These are phyloP conservation scores for Metschnikowia corniflorae DNA, from an alignment of 805 yeast species.

Conservation along the genomic window DNA sequence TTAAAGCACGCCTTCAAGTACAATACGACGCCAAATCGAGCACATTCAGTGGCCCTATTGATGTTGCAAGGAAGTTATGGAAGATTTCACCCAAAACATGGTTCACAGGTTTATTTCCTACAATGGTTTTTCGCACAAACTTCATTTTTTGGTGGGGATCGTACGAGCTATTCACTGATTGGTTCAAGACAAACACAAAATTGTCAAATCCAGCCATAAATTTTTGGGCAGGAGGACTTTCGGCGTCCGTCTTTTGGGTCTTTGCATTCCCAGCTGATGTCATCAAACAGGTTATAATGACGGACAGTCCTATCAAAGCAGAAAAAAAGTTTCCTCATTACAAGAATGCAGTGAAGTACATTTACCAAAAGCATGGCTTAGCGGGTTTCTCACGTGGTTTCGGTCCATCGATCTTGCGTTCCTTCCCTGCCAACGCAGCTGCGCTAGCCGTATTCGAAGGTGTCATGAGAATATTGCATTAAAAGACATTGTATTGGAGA, in stretches of 20 bases:
- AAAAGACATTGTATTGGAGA: no score
- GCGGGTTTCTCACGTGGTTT: constrained; percentile 79
- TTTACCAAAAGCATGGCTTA: constrained; percentile 57
- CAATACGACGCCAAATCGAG: constrained; percentile 77
- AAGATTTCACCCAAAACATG: constrained; percentile 52
- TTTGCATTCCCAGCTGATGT: constrained; percentile 89
- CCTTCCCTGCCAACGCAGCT: constrained; percentile 93
- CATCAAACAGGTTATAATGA: constrained; percentile 79
- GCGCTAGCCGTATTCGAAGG: constrained; percentile 88
- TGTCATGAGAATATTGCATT: constrained; percentile 56
- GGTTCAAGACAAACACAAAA: constrained; percentile 60
- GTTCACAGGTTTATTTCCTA: constrained; percentile 79
- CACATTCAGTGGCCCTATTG: constrained; percentile 73
- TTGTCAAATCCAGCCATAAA: constrained; percentile 69
- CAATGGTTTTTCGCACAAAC: constrained; percentile 83
- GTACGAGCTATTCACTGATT: constrained; percentile 71
- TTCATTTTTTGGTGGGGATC: constrained; percentile 95
- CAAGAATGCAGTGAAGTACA: constrained; percentile 65
- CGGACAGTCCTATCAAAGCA: constrained; percentile 58
- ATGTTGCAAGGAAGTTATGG: constrained; percentile 61
- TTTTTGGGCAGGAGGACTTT: constrained; percentile 89
- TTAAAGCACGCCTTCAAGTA: constrained; percentile 84
- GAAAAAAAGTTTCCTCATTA: constrained; percentile 71
- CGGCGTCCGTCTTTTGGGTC: constrained; percentile 86
- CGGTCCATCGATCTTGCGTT: constrained; percentile 71